A percentile compares a stretch with the other conserved stretches of the same genome.
Conservation (phyloP, 495 filamentous ascomycete species). For the Daldinia childiae region DNA sequence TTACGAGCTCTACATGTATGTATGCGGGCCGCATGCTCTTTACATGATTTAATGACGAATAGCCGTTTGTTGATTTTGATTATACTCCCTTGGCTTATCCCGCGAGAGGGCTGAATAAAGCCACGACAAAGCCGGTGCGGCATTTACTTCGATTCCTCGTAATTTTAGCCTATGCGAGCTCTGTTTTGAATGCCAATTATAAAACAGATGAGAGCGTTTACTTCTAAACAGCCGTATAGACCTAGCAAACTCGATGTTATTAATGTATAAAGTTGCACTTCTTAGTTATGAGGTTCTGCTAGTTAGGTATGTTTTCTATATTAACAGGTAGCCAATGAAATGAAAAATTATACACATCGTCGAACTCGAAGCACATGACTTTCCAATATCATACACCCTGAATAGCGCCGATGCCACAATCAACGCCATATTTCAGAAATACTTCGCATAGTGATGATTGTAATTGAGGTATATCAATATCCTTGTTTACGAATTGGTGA, state of each 20-base stretch:
- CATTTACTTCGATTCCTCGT: background rate
- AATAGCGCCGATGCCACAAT: background rate
- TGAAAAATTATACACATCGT: background rate
- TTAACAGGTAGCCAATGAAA: background rate
- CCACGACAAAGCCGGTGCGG: background rate
- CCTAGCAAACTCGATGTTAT: background rate
- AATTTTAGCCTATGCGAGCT: background rate
- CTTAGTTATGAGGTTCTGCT: background rate
- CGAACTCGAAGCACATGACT: background rate
- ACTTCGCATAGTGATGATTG: background rate
- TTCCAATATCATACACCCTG: background rate
- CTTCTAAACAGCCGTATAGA: background rate
- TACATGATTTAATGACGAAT: slow-evolving; percentile 30
- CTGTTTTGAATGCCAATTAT: background rate
- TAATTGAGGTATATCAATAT: background rate
- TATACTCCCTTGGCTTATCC: background rate
- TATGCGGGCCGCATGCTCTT: slow-evolving; percentile 5
- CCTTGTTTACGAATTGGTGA: background rate
- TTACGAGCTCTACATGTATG: slow-evolving; percentile 8
- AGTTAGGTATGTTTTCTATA: background rate
- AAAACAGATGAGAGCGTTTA: too few relatives aligned
- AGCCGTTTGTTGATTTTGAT: background rate
- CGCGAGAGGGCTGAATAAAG: background rate
- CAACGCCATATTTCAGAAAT: background rate
- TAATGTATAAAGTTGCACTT: background rate